phyloP scores from a whole-genome alignment of 2,329 filamentous ascomycete genomes.

The Alternaria gaisen region DNA sequence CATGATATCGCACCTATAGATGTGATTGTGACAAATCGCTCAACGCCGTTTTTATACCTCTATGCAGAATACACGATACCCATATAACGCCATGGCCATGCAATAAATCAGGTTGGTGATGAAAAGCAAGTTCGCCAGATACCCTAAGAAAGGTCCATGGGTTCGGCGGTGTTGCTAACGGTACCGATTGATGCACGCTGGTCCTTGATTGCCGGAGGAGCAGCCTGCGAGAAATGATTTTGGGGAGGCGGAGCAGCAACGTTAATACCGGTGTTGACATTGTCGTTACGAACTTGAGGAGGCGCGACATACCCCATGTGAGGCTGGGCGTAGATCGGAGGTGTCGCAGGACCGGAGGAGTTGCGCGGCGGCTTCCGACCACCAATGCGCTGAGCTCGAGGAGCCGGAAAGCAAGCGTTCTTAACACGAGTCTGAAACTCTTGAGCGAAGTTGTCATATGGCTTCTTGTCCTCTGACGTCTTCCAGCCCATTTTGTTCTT shows the following conservation, averaged over 20 bases:
- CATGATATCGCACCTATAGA: not conserved
- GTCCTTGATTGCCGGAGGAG: conserved; percentile 9
- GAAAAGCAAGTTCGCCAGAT: not conserved
- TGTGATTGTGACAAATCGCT: not conserved
- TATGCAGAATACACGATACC: not conserved
- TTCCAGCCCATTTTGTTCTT: conserved; percentile 50
- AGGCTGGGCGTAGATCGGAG: conserved; percentile 25
- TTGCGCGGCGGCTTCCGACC: conserved; percentile 31
- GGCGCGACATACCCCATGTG: conserved; percentile 32
- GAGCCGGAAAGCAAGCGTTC: conserved; percentile 43
- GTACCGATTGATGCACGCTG: conserved; percentile 17
- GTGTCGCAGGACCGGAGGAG: conserved; percentile 30
- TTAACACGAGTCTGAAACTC: conserved; percentile 50
- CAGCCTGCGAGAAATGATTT: conserved; percentile 20
- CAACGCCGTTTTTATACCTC: conserved; percentile 8
- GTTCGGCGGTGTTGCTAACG: conserved; percentile 6
- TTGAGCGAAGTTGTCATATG: conserved; percentile 46
- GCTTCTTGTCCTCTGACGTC: conserved; percentile 44
- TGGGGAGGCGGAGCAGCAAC: conserved; percentile 25
- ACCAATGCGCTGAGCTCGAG: conserved; percentile 32
- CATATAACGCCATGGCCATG: conserved; percentile 16
- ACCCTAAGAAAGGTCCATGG: conserved; percentile 20
- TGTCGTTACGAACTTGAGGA: conserved; percentile 29
- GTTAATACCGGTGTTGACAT: conserved; percentile 32
- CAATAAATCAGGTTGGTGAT: conserved; percentile 3